Evolutionary conservation across 148 eudicot genomes (phyloP).

Genomic region (Linanthus parryae): DNA sequence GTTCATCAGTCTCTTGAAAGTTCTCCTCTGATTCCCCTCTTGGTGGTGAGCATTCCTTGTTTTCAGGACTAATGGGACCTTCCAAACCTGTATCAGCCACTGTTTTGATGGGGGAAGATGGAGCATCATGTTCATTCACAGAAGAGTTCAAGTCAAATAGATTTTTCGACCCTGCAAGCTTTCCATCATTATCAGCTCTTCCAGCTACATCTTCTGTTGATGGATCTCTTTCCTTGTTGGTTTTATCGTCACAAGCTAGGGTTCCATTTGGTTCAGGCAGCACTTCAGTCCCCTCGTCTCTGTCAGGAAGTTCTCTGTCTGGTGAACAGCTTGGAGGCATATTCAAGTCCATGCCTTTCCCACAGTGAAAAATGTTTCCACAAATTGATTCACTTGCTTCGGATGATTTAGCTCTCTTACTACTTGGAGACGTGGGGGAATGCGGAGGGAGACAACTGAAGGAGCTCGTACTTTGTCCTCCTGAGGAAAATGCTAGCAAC

Average conservation of each 20-base stretch:
- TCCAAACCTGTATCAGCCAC: conserved; percentile 29
- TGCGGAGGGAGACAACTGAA: no score
- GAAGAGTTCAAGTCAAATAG: conserved; percentile 24
- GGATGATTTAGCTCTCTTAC: conserved; percentile 13
- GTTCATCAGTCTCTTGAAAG: conserved; percentile 22
- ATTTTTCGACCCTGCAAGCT: neutral
- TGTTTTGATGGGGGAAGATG: conserved; percentile 1
- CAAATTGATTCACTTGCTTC: no score
- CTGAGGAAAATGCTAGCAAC: no score
- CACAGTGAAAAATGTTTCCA: no score
- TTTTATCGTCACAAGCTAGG: neutral
- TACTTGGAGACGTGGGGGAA: neutral
- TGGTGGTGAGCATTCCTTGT: conserved; percentile 41
- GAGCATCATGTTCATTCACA: conserved; percentile 17
- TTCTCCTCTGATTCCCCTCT: conserved; percentile 39
- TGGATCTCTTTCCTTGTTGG: conserved; percentile 8
- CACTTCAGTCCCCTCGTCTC: neutral
- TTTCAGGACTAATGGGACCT: conserved; percentile 49
- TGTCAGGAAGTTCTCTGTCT: neutral
- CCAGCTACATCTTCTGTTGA: neutral
- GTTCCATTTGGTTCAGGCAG: no score
- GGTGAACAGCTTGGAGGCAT: conserved; percentile 12
- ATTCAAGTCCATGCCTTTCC: conserved; percentile 18
- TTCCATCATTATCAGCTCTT: neutral
- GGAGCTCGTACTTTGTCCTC: no score